Percentiles rank a stretch among this genome's conserved stretches.
Evolutionary conservation across 768 basidiomycete species (phyloP).

Genomic region (Agaricus sinodeliciosus): DNA sequence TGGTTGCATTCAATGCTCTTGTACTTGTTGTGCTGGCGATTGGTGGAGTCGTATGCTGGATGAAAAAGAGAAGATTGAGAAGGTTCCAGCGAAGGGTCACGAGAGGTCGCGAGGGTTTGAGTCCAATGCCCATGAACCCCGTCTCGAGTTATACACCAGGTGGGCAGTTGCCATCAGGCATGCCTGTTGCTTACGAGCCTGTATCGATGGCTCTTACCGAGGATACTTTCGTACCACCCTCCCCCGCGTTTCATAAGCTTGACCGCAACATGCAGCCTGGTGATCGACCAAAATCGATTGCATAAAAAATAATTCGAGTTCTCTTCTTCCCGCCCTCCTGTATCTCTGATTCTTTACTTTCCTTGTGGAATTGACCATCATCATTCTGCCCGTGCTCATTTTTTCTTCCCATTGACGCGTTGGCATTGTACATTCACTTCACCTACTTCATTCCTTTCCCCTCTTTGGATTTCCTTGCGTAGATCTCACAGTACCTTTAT

Average conservation of each 20-base stretch:
- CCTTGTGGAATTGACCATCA: background rate
- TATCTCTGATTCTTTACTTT: background rate
- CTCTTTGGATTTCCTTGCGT: background rate
- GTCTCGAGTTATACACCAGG: slow-evolving; percentile 32
- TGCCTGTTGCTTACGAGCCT: slow-evolving; percentile 57
- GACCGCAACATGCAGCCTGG: slow-evolving; percentile 24
- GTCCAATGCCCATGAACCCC: slow-evolving; percentile 34
- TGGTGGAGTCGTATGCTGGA: slow-evolving; percentile 47
- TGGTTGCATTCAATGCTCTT: slow-evolving; percentile 74
- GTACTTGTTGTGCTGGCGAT: slow-evolving; percentile 52
- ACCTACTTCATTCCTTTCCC: background rate
- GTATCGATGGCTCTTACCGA: slow-evolving; percentile 64
- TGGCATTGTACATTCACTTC: slow-evolving; percentile 2
- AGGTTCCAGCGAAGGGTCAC: slow-evolving; percentile 2
- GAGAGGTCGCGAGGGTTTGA: slow-evolving; percentile 31
- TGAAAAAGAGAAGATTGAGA: slow-evolving; percentile 36
- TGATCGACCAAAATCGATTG: slow-evolving; percentile 39
- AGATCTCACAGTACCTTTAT: background rate
- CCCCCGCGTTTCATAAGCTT: slow-evolving; percentile 46
- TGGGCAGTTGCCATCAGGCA: slow-evolving; percentile 11
- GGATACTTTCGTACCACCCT: slow-evolving; percentile 53
- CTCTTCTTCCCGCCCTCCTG: background rate
- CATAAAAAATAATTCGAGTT: slow-evolving; percentile 17
- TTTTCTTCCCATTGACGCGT: background rate
- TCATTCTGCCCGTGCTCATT: background rate